phyloP scores from a whole-genome alignment of 371 early-diverging fungal species.

The Rhizopus arrhizus region DNA sequence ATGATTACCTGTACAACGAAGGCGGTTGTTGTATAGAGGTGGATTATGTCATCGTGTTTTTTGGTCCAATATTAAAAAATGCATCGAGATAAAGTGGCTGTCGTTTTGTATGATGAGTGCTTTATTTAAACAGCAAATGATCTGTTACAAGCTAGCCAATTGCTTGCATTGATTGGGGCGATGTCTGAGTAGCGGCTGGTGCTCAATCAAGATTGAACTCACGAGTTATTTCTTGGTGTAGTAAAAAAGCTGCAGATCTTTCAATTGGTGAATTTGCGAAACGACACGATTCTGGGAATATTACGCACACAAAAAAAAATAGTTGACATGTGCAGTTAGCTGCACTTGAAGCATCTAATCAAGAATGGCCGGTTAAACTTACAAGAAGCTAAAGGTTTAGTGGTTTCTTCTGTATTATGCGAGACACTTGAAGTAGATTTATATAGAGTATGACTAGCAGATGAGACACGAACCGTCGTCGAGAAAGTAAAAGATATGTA shows the following conservation, averaged over 20 bases:
- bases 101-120: background rate
- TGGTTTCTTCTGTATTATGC: slow-evolving; percentile 6
- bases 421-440: slow-evolving; percentile 10
- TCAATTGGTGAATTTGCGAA: background rate
- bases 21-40: background rate
- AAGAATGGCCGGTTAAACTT: slow-evolving; percentile 1
- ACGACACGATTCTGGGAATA: slow-evolving; percentile 2
- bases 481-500: slow-evolving; percentile 7
- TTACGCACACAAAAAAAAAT: background rate
- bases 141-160: background rate
- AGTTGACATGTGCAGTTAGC: slow-evolving; percentile 9
- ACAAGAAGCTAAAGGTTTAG: slow-evolving; percentile 5
- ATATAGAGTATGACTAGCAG: slow-evolving; percentile 4
- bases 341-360: slow-evolving; percentile 13
- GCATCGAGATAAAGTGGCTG: slow-evolving; percentile 5
- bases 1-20: background rate
- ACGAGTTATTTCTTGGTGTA: background rate
- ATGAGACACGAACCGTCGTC: background rate
- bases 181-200: slow-evolving; percentile 4
- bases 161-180: slow-evolving; percentile 4
- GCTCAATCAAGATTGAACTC: slow-evolving; percentile 1
- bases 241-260: slow-evolving; percentile 1
- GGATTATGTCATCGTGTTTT: slow-evolving; percentile 3
- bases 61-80: slow-evolving; percentile 9
- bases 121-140: slow-evolving; percentile 4